Evolutionary conservation across 2,329 filamentous ascomycete species (phyloP).

Genomic region (Pestalotiopsis sp.): DNA sequence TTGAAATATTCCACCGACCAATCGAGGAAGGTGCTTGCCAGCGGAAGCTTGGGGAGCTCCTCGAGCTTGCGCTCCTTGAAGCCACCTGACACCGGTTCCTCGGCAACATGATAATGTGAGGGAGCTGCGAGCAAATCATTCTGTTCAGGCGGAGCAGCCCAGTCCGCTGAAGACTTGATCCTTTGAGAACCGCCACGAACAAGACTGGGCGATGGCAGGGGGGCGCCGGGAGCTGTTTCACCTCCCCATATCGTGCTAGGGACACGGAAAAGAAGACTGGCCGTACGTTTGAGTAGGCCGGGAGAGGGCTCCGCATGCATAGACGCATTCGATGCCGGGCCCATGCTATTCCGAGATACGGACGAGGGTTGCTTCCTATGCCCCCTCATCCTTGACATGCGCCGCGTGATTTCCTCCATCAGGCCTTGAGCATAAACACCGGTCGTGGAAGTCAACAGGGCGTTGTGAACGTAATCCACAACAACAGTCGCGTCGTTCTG

Average conservation of each 20-base stretch:
- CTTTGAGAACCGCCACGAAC: conserved; percentile 41
- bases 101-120: conserved; percentile 75
- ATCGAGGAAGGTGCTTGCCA: conserved; percentile 84
- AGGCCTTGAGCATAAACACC: conserved; percentile 70
- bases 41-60: conserved; percentile 66
- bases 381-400: conserved; percentile 49
- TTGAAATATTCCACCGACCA: conserved; percentile 99
- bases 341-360: conserved; percentile 46
- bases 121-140: conserved; percentile 68
- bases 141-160: conserved; percentile 68
- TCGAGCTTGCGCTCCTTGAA: conserved; percentile 66
- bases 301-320: conserved; percentile 54
- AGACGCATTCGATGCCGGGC: conserved; percentile 35
- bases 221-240: conserved; percentile 40
- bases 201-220: conserved; percentile 33
- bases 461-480: conserved; percentile 81
- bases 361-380: conserved; percentile 41
- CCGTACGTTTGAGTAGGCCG: conserved; percentile 64
- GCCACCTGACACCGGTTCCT: conserved; percentile 77
- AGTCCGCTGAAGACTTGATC: conserved; percentile 43
- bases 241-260: conserved; percentile 50
- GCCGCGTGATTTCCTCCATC: conserved; percentile 72
- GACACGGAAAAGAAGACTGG: conserved; percentile 62
- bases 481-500: conserved; percentile 83
- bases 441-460: conserved; percentile 76